phyloP scores from a whole-genome alignment of 73 alveolate species.

The Symbiodinium pilosum region DNA sequence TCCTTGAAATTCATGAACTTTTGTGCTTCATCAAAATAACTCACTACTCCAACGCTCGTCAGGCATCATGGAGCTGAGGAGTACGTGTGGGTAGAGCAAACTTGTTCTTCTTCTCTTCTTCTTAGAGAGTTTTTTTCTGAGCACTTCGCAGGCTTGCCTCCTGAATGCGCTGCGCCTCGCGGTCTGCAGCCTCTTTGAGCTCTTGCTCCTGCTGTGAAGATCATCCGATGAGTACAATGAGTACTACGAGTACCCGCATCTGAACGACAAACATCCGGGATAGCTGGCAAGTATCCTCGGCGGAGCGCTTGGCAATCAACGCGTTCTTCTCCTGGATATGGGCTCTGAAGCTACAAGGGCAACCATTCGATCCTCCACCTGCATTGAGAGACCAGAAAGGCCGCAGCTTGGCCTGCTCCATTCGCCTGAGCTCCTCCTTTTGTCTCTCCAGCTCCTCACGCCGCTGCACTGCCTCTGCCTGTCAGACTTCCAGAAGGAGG shows the following conservation, averaged over 20 bases:
- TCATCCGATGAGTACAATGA: not conserved
- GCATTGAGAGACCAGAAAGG: not conserved
- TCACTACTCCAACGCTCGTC: too few relatives aligned
- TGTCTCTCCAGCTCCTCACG: constrained; percentile 62
- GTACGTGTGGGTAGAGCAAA: too few relatives aligned
- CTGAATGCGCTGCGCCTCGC: constrained; percentile 61
- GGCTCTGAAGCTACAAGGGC: not conserved
- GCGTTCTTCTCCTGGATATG: not conserved
- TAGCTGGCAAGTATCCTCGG: not conserved
- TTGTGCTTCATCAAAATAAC: too few relatives aligned
- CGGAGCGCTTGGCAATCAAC: not conserved
- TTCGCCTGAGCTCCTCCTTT: constrained; percentile 57
- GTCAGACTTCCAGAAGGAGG: too few relatives aligned
- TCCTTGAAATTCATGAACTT: too few relatives aligned
- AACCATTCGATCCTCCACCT: not conserved
- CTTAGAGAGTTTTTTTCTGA: too few relatives aligned
- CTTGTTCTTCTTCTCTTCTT: too few relatives aligned
- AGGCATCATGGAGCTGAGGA: too few relatives aligned
- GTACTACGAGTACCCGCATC: too few relatives aligned
- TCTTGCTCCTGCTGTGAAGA: constrained; percentile 17
- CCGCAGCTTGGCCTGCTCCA: constrained; percentile 39
- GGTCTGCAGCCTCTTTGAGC: constrained; percentile 42
- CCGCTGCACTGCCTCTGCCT: constrained; percentile 58
- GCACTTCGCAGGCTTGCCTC: too few relatives aligned
- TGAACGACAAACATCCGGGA: too few relatives aligned